A percentile compares a stretch with the other conserved stretches of the same genome.
Evolutionary conservation across 176 grass and related monocot species (phyloP).

Genomic region (Ananas comosus): DNA sequence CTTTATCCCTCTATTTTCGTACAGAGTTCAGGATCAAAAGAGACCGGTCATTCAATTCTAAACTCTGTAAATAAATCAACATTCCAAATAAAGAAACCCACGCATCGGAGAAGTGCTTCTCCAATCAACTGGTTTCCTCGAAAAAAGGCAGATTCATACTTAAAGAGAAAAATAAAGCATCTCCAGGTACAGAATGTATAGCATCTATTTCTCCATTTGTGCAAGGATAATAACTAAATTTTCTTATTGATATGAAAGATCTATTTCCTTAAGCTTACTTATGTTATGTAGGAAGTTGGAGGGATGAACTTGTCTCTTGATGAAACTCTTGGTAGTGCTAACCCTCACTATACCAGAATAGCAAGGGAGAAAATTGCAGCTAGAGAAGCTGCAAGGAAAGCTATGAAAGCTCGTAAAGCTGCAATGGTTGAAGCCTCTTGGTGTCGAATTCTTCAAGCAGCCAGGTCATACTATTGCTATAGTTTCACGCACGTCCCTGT

Average conservation of each 20-base stretch:
- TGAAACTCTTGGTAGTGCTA: conserved; percentile 65
- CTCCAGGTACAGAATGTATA: conserved; percentile 50
- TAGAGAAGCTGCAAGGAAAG: conserved; percentile 62
- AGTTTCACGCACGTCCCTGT: background rate
- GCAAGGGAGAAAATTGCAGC: conserved; percentile 93
- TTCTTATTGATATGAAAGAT: conserved; percentile 1
- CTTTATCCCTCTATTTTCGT: conserved; percentile 3
- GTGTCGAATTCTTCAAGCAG: conserved; percentile 90
- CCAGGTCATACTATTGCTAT: conserved; percentile 44
- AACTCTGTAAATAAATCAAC: conserved; percentile 64
- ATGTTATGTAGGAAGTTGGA: conserved; percentile 44
- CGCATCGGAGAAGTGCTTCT: conserved; percentile 46
- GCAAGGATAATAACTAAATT: background rate
- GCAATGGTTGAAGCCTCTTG: conserved; percentile 91
- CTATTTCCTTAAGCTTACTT: conserved; percentile 1
- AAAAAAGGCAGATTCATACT: conserved; percentile 74
- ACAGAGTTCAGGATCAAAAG: conserved; percentile 56
- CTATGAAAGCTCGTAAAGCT: conserved; percentile 76
- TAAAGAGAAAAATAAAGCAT: conserved; percentile 90
- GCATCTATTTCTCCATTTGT: background rate
- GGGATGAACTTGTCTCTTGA: conserved; percentile 81
- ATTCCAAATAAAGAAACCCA: conserved; percentile 68
- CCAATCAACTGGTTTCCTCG: conserved; percentile 64
- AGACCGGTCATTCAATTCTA: conserved; percentile 40
- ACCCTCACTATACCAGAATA: conserved; percentile 83